Base-by-base conservation (phyloP, 2,329 filamentous ascomycete species). In the Fusarium concolor region DNA sequence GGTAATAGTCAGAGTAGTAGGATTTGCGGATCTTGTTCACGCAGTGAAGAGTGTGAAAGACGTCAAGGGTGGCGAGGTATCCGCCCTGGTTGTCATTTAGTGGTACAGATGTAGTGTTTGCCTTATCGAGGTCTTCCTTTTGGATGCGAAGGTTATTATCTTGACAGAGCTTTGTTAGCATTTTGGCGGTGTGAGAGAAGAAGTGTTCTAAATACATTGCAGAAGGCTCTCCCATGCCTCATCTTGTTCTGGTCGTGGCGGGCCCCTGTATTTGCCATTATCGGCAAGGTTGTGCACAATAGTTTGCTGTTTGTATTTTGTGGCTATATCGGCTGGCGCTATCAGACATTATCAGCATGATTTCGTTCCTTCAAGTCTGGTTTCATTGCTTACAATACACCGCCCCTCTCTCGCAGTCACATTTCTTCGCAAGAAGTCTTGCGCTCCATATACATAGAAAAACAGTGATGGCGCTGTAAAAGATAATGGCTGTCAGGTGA, bases 201-300 rank as follows among this genome's bases (percentile, higher is more conserved):
- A 12, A 3, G n/a, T 22, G n/a, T 22, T 22, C 14, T 14, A 18
- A 11, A 17, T 43, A 56, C 54, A 56, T 24, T 17, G 38, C 11
- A 56, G 14, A 15, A 56, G 54, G 5, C 22, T 38, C 14, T 56
- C 54, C 54, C 54, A 56, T 50, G 54, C 54, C 9, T 22, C 22
- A 29, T 56, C 54, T 24, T 56, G 54, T 38, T 56, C 54, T 38
- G 54, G 54, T 37, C 54, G 44, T 24, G 54, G 54, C 4, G 54
- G 44, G 3, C 54, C 54, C 43, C 54, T 28, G 7, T 38, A 56
- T 37, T 29, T 56, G 6, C 54, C 38, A 24, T 56, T 50, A n/a
- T 56, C 54, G 38, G 45, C 38, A 22, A 56, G 54, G 10, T 50
- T 56, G 6, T 56, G 54, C 9, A 44, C 9, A 29, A 56, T 50